Percentiles rank a stretch among this genome's conserved stretches.
phyloP scores from a whole-genome alignment of 192 early-diverging fungal species.

The Cladochytrium replicatum region DNA sequence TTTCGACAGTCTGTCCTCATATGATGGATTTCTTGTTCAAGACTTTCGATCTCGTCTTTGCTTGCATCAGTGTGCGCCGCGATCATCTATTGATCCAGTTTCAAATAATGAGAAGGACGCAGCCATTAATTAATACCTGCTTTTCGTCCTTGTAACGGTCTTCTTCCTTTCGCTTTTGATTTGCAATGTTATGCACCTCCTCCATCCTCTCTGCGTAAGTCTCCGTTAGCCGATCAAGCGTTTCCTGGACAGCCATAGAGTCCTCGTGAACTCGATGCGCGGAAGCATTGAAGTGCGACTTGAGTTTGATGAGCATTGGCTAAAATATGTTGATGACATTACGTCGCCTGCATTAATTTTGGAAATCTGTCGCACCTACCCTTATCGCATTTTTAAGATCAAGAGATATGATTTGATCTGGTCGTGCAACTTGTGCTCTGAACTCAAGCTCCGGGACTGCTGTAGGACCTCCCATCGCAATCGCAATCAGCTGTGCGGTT shows the following conservation, averaged over 20 bases:
- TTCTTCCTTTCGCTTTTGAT: slow-evolving; percentile 17
- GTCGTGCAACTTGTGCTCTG: slow-evolving; percentile 20
- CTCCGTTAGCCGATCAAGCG: slow-evolving; percentile 27
- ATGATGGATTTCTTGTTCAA: slow-evolving; percentile 26
- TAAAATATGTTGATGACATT: slow-evolving; percentile 1
- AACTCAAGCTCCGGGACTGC: slow-evolving; percentile 32
- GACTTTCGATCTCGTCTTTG: slow-evolving; percentile 26
- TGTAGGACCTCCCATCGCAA: slow-evolving; percentile 3
- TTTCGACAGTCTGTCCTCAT: slow-evolving; percentile 24
- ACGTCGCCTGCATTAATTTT: slow-evolving; percentile 25
- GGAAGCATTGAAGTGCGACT: slow-evolving; percentile 23
- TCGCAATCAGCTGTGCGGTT: too few relatives aligned
- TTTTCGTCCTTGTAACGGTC: slow-evolving; percentile 34
- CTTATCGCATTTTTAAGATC: too few relatives aligned
- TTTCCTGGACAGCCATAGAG: slow-evolving; percentile 34
- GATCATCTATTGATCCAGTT: slow-evolving; percentile 10
- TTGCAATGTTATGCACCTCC: slow-evolving; percentile 25
- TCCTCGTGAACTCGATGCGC: slow-evolving; percentile 26
- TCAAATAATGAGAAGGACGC: background rate
- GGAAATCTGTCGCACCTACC: slow-evolving; percentile 19
- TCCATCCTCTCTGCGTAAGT: slow-evolving; percentile 29
- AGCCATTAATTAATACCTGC: slow-evolving; percentile 20
- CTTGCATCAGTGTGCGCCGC: slow-evolving; percentile 11
- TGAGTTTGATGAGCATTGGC: slow-evolving; percentile 25
- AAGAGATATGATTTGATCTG: too few relatives aligned